Percentiles rank a stretch among this genome's conserved stretches.
Conservation (phyloP, 768 basidiomycete species). For the Daedaleopsis nitida region DNA sequence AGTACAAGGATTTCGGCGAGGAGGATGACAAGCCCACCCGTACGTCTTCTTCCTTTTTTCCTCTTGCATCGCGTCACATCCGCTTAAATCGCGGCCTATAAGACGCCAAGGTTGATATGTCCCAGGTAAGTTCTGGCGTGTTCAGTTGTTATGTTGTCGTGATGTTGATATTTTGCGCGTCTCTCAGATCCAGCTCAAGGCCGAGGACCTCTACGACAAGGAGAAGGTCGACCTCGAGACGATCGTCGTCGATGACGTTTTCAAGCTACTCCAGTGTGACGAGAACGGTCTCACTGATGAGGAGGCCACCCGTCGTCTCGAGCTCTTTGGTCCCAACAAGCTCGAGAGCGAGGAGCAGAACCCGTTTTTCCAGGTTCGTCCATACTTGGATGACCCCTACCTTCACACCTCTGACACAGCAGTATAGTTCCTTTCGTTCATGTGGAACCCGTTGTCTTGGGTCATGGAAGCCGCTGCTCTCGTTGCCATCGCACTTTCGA, state of each 20-base stretch:
- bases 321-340: constrained; percentile 96
- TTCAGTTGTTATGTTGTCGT: background rate
- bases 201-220: constrained; percentile 95
- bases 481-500: constrained; percentile 94
- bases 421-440: constrained; percentile 85
- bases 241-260: constrained; percentile 94
- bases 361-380: constrained; percentile 75
- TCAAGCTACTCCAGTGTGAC: constrained; percentile 90
- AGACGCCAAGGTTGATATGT: constrained; percentile 92
- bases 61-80: background rate
- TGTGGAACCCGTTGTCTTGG: constrained; percentile 99
- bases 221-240: constrained; percentile 99
- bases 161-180: background rate
- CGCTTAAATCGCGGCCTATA: constrained; percentile 17
- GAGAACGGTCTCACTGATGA: constrained; percentile 74
- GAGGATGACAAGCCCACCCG: constrained; percentile 61
- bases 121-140: constrained; percentile 46
- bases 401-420: background rate
- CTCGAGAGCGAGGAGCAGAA: constrained; percentile 91
- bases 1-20: constrained; percentile 86
- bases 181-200: constrained; percentile 78
- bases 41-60: constrained; percentile 41
- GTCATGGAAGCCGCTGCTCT: constrained; percentile 98
- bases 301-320: constrained; percentile 83
- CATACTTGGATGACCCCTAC: background rate